These are phyloP conservation scores for Hamamelis virginiana DNA, from an alignment of 164 flowering plant species.

Conservation along the genomic window DNA sequence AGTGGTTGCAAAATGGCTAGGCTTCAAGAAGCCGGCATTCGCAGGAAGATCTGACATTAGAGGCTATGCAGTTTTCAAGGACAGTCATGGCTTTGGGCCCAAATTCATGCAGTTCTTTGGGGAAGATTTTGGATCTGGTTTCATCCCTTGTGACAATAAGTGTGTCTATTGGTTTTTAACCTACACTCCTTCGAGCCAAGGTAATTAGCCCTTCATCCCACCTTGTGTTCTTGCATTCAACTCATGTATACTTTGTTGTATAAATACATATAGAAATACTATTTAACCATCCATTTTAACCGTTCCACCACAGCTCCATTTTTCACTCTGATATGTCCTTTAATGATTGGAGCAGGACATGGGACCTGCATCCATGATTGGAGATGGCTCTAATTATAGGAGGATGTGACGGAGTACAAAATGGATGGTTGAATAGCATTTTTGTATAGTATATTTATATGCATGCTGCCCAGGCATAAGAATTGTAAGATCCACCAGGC, in stretches of 20 bases:
- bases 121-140: constrained; percentile 40
- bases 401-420: no score
- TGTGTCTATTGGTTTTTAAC: constrained; percentile 58
- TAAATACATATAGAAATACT: no score
- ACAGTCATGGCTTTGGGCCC: constrained; percentile 39
- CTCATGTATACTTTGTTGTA: not conserved
- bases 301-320: no score
- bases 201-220: constrained; percentile 17
- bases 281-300: no score
- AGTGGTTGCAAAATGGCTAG: constrained; percentile 45
- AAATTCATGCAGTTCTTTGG: constrained; percentile 38
- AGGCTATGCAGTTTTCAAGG: constrained; percentile 30
- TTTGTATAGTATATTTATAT: no score
- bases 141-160: constrained; percentile 41
- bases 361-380: no score
- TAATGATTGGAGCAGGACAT: no score
- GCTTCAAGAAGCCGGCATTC: constrained; percentile 34
- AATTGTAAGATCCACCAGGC: no score
- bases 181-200: constrained; percentile 16
- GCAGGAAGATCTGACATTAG: constrained; percentile 42
- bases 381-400: no score
- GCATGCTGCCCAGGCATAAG: no score
- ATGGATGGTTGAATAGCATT: no score
- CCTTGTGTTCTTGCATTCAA: not conserved
- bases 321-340: no score